These are phyloP conservation scores for Hansenula anomala DNA, from an alignment of 1,139 yeast species.

Conservation along the genomic window DNA sequence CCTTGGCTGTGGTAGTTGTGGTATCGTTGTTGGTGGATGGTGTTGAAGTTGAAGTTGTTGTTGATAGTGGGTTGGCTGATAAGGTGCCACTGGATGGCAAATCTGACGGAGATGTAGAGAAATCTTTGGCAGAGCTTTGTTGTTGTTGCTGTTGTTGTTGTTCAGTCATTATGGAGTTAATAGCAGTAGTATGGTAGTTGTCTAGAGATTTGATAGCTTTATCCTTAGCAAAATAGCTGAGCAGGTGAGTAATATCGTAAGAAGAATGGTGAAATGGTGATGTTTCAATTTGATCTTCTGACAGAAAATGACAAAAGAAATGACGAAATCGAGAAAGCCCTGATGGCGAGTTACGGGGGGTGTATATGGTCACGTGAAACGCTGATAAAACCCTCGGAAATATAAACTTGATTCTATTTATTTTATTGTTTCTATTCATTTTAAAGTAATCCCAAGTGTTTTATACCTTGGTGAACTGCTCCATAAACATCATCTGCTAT, in stretches of 20 bases:
- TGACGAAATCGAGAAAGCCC: too few species aligned
- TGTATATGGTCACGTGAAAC: too few species aligned
- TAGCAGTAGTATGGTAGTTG: too few species aligned
- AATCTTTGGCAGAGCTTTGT: background rate
- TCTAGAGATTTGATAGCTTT: too few species aligned
- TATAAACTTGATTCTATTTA: too few species aligned
- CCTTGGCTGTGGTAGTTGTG: background rate
- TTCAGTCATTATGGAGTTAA: background rate
- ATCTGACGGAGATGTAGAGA: background rate
- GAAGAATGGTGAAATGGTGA: too few species aligned
- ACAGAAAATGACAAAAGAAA: background rate
- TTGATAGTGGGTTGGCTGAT: background rate
- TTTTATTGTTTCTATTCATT: too few species aligned
- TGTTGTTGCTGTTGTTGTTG: background rate
- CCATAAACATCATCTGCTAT: constrained; percentile 32
- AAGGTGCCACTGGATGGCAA: background rate
- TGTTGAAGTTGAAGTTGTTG: background rate
- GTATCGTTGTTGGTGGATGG: background rate
- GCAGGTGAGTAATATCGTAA: too few species aligned
- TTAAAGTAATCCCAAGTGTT: constrained; percentile 16
- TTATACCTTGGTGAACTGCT: constrained; percentile 29
- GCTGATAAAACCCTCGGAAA: too few species aligned
- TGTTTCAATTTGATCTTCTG: too few species aligned
- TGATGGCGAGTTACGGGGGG: too few species aligned
- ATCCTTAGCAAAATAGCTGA: too few species aligned